A percentile compares a stretch with the other conserved stretches of the same genome.
Evolutionary conservation across 345 rosid genomes (phyloP).

Genomic region (sweet orange (Citrus sinensis)): DNA sequence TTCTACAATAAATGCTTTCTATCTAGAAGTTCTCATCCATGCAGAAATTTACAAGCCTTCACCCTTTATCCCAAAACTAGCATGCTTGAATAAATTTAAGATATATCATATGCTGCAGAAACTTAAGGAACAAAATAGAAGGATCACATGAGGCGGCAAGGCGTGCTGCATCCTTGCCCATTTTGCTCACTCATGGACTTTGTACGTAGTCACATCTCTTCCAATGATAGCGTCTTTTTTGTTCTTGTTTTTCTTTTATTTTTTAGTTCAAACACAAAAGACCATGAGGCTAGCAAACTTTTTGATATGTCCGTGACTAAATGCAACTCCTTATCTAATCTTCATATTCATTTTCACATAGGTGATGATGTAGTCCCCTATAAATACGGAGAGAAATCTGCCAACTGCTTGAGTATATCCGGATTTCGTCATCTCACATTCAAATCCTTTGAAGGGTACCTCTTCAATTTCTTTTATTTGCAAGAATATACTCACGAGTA

Average conservation of each 20-base stretch:
- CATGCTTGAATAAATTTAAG: not conserved
- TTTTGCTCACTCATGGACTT: conserved; percentile 62
- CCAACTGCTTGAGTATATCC: conserved; percentile 47
- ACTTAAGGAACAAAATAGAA: conserved; percentile 54
- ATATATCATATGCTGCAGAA: conserved; percentile 30
- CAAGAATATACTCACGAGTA: not conserved
- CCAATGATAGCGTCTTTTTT: too few species aligned
- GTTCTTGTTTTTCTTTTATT: not conserved
- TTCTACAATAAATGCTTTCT: not conserved
- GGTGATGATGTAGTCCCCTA: conserved; percentile 83
- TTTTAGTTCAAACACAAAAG: not conserved
- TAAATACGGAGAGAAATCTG: conserved; percentile 78
- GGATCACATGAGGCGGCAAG: conserved; percentile 60
- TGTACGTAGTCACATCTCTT: conserved; percentile 33
- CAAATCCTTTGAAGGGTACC: conserved; percentile 73
- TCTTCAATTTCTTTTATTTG: not conserved
- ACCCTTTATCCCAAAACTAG: not conserved
- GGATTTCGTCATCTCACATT: conserved; percentile 71
- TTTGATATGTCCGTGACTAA: not conserved
- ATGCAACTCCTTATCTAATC: not conserved
- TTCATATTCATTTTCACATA: conserved; percentile 21
- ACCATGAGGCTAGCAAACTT: not conserved
- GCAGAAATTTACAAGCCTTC: not conserved
- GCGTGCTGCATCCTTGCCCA: conserved; percentile 64
- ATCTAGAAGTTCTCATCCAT: not conserved